Evolutionary conservation across 805 yeast species (phyloP), one percentile per base, ranked within the genome.

Genomic region (Candida mattraensis): DNA sequence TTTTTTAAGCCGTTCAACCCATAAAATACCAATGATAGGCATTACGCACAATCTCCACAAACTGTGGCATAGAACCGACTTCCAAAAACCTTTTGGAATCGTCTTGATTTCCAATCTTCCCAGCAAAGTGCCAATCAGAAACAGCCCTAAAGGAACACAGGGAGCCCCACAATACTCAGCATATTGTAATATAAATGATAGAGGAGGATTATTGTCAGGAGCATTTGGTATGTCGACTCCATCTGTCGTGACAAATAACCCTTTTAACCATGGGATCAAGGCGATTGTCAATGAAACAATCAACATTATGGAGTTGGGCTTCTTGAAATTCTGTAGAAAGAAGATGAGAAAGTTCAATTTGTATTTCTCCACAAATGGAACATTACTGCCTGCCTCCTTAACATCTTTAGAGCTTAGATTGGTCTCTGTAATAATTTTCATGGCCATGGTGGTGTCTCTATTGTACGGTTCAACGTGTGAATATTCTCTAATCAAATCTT

Each of bases 51-150:
- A 54, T 39, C 79, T 55, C 28, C 61, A 61, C 3, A 54, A 40
- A 0, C 75, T 67, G 14, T 72, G 61, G 42, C 63, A 60, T 14
- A 73, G 41, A 2, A 74, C 76, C 2, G 75, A 68, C 50, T 74
- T 74, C 80, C 80, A 76, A 53, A 76, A 76, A 0, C 80, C 80
- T 12, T 58, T 48, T 7, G 77, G 75, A 48, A 74, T 60, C 7
- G 54, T 42, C 11, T 61, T 65, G 13, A 76, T 61, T 39, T 70
- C 66, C 40, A 76, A 61, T 23, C 81, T 51, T 5, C 79, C 69
- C 18, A 76, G 62, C 5, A 79, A 68, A 8, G 80, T 76, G 1
- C 82, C 82, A 29, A 76, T 55, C 21, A 76, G 50, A 12, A 74
- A 48, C 33, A 76, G 59, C 0, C 82, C 82, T 24, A 75, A 40